Base-by-base conservation (phyloP, 2,329 filamentous ascomycete species). In the Stenocarpella maydis region DNA sequence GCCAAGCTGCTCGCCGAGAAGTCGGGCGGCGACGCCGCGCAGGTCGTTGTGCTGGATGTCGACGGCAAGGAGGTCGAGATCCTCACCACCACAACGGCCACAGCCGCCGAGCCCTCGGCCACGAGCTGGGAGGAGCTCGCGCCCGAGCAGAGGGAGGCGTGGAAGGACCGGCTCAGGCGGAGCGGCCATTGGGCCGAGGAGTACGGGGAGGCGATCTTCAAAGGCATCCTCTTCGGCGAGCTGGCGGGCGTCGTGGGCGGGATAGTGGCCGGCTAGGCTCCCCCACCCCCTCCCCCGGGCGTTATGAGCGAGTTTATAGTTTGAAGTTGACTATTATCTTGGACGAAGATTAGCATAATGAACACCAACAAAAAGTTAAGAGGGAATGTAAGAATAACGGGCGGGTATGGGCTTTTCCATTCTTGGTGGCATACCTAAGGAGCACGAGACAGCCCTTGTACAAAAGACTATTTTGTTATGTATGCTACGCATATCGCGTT, bases 141-240 rank as follows among this genome's bases (percentile, higher is more conserved):
- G 7, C 82, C 85, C 15, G 80, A 87, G 66, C 88, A 95, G 78
- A 87, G 88, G 77, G 81, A 83, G 64, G 81, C 83, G 21, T 97
- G 94, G 94, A 93, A 89, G 80, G 80, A 86, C 73, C 87, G 86
- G 76, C 84, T 97, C 43, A 83, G 84, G 67, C 37, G 37, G 67
- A 90, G 92, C 0, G 93, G 93, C 0, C 88, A 94, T 72, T 97
- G 93, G 93, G 87, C 88, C n/a, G 89, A 91, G 76, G 85, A 88
- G 45, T 92, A 95, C 84, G 92, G 92, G 3, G 93, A 95, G 82
- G 85, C 84, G 12, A 87, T 96, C 37, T 86, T 97, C 74, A 89
- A 90, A 80, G 92, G 92, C 3, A 87, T 97, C 39, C 82, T 97
- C 72, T 97, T 97, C 80, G 88, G 90, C 24, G 87, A 94, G 80